Conservation (phyloP, 352 stramenopile species). For the Globisporangium recalcitrans region DNA sequence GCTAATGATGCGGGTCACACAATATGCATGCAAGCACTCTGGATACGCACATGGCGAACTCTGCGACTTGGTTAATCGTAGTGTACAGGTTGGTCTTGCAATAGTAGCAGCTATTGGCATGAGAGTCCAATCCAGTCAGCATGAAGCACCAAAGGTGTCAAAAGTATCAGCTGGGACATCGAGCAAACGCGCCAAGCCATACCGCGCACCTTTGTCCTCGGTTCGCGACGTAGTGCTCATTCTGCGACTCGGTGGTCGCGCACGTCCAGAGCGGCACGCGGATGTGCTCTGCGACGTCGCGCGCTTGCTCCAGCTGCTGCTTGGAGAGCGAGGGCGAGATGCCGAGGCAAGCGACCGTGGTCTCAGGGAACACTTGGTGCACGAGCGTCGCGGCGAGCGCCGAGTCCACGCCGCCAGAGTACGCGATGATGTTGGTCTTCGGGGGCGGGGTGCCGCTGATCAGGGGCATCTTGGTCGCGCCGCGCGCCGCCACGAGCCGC, state of each 20-base stretch:
- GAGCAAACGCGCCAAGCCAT: too few species aligned
- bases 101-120: conserved; percentile 86
- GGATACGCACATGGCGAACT: conserved; percentile 34
- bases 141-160: background rate
- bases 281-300: conserved; percentile 82
- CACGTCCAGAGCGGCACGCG: conserved; percentile 88
- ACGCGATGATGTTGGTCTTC: conserved; percentile 82
- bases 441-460: background rate
- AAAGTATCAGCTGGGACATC: too few species aligned
- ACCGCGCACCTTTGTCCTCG: conserved; percentile 72
- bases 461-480: conserved; percentile 5
- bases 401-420: conserved; percentile 95
- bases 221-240: conserved; percentile 93
- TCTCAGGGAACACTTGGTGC: conserved; percentile 67
- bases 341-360: conserved; percentile 88
- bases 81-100: conserved; percentile 98
- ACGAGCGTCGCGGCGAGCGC: conserved; percentile 91
- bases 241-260: conserved; percentile 71
- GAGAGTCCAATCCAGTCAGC: background rate
- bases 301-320: conserved; percentile 86
- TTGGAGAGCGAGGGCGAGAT: conserved; percentile 88
- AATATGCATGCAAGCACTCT: background rate
- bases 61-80: conserved; percentile 86
- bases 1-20: background rate
- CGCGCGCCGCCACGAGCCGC: conserved; percentile 29